Evolutionary conservation across 352 stramenopile species (phyloP).

Genomic region (Globisporangium emineosum): DNA sequence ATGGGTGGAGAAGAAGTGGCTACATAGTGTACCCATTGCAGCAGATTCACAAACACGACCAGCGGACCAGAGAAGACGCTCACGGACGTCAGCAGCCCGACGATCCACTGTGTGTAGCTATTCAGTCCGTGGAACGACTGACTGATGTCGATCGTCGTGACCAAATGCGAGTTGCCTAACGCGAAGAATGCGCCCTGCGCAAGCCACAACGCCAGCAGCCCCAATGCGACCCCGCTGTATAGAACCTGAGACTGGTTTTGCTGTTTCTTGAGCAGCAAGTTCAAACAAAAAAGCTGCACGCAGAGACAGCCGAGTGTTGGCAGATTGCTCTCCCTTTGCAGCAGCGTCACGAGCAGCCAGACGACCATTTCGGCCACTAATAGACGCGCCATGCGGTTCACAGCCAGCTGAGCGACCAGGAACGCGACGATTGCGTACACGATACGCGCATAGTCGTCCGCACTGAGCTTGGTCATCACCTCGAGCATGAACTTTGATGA

Average conservation of each 20-base stretch:
- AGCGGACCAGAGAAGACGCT: slow-evolving; percentile 75
- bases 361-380: slow-evolving; percentile 42
- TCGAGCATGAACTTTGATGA: neutral
- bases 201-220: slow-evolving; percentile 40
- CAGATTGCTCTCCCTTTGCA: slow-evolving; percentile 64
- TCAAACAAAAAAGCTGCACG: slow-evolving; percentile 37
- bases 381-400: slow-evolving; percentile 11
- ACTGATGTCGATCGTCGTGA: slow-evolving; percentile 89
- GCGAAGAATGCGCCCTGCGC: slow-evolving; percentile 78
- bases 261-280: slow-evolving; percentile 20
- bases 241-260: slow-evolving; percentile 1
- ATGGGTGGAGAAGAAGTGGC: slow-evolving; percentile 2
- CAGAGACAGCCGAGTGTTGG: slow-evolving; percentile 54
- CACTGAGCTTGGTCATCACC: slow-evolving; percentile 13
- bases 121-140: slow-evolving; percentile 81
- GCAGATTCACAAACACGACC: slow-evolving; percentile 48
- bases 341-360: slow-evolving; percentile 56
- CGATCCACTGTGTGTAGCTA: slow-evolving; percentile 79
- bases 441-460: slow-evolving; percentile 39
- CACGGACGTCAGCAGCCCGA: slow-evolving; percentile 70
- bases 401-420: slow-evolving; percentile 11
- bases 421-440: slow-evolving; percentile 38
- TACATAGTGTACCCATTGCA: slow-evolving; percentile 32
- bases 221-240: slow-evolving; percentile 17
- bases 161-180: slow-evolving; percentile 86